Conservation (phyloP, 2,329 filamentous ascomycete species). For the Gyromitra esculenta region DNA sequence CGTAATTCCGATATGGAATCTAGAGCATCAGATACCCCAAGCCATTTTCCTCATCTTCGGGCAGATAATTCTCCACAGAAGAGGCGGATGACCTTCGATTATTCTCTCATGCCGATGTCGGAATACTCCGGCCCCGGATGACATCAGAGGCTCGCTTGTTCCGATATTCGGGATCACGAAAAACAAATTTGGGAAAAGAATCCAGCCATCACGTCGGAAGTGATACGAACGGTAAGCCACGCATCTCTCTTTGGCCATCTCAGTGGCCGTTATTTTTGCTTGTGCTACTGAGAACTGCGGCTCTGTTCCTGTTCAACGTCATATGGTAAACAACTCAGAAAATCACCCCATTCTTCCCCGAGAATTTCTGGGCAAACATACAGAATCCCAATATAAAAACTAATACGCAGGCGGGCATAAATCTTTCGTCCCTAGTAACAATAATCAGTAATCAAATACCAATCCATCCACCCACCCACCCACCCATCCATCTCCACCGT, state of each 20-base stretch:
- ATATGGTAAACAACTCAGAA: neutral
- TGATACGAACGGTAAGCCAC: neutral
- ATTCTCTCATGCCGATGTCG: neutral
- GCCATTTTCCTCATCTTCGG: neutral
- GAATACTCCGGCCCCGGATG: neutral
- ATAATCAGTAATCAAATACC: slow-evolving; percentile 27
- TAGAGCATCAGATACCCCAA: neutral
- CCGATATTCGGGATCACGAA: slow-evolving; percentile 5
- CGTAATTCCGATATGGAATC: neutral
- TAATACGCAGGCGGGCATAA: slow-evolving; percentile 14
- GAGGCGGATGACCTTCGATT: neutral
- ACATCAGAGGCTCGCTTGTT: slow-evolving; percentile 20
- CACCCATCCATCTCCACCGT: neutral
- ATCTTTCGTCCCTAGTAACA: neutral
- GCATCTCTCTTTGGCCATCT: neutral
- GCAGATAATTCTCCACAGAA: neutral
- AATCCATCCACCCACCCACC: neutral
- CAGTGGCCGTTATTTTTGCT: neutral
- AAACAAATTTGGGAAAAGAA: slow-evolving; percentile 10
- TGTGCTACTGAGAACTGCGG: neutral
- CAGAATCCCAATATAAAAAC: slow-evolving; percentile 19
- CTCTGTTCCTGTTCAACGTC: slow-evolving; percentile 4
- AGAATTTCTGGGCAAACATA: neutral
- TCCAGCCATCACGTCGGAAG: neutral
- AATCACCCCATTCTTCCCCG: slow-evolving; percentile 28